Evolutionary conservation across 2,329 filamentous ascomycete genomes (phyloP), one percentile per base, ranked within the genome.

Genomic region (Paraphoma sp.): DNA sequence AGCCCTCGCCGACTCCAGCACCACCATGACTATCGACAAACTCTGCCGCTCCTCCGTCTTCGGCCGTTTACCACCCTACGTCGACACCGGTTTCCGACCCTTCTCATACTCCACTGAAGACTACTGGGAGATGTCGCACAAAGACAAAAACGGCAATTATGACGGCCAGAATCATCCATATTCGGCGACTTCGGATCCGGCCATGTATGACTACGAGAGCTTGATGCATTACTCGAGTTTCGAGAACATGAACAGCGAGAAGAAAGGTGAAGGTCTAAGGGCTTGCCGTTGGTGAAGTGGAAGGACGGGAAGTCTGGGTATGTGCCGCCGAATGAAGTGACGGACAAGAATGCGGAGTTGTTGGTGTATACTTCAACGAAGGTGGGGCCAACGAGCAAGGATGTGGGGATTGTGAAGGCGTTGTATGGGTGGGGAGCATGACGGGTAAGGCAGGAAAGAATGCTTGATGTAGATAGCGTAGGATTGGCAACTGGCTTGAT

Each of bases 151-250:
- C n/a, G 40, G 40, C 40, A n/a, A 42, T 8, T 16, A 42, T 7
- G 40, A 42, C 16, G 10, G 40, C 40, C 8, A 17, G 16, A 42
- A 42, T 14, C 16, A 42, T 16, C 16, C 40, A 14, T 42, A 42
- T 17, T 6, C 40, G 3, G 40, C 16, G 12, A 42, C 40, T 11
- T n/a, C 40, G 14, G 40, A 5, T 42, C 40, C 40, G 12, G 4
- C 5, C 3, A 16, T 14, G 12, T 42, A 42, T 17, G 40, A 42
- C 40, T 16, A 9, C 8, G 11, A n/a, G 14, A 16, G 14, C 14
- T 14, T 42, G 3, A 42, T 42, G 57, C 53, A 56, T 9, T 56
- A 49, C 18, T 23, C 46, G 9, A 54, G 50, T 30, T 14, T 29
- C 3, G 28, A 17, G 40, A 42, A 17, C n/a, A 14, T 11, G 40